Conservation (phyloP, 192 early-diverging fungal species). For the Glomus cerebriforme region DNA sequence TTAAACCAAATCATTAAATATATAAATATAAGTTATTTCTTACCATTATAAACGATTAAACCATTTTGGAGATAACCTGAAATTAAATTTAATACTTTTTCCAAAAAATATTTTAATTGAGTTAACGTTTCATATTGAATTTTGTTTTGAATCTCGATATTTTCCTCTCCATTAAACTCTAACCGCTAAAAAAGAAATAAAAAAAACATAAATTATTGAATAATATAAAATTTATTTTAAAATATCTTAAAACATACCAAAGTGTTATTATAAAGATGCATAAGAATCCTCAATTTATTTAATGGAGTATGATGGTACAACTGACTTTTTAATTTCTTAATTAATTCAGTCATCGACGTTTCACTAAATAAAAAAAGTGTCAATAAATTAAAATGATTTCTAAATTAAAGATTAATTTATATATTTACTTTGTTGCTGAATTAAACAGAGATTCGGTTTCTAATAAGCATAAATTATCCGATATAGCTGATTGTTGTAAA, state of each 20-base stretch:
- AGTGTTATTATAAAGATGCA: conserved; percentile 8
- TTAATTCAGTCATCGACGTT: neutral
- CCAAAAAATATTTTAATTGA: neutral
- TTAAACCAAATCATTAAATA: too few relatives aligned
- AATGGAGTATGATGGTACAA: neutral
- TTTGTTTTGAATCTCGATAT: neutral
- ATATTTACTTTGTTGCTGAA: too few relatives aligned
- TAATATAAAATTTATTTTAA: neutral
- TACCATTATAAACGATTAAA: neutral
- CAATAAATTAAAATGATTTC: neutral
- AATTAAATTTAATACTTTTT: neutral
- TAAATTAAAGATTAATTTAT: neutral
- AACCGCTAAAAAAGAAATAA: neutral
- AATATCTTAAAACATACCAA: neutral
- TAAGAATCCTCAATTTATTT: neutral
- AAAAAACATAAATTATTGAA: neutral
- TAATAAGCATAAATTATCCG: neutral
- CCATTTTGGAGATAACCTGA: neutral
- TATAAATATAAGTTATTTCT: neutral
- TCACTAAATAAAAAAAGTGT: neutral
- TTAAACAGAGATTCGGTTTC: neutral
- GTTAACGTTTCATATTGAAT: neutral
- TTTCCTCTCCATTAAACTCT: neutral
- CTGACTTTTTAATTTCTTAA: neutral
- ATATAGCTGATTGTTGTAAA: neutral